phyloP scores from a whole-genome alignment of 306 rosid genomes.

The Castanea mollissima region DNA sequence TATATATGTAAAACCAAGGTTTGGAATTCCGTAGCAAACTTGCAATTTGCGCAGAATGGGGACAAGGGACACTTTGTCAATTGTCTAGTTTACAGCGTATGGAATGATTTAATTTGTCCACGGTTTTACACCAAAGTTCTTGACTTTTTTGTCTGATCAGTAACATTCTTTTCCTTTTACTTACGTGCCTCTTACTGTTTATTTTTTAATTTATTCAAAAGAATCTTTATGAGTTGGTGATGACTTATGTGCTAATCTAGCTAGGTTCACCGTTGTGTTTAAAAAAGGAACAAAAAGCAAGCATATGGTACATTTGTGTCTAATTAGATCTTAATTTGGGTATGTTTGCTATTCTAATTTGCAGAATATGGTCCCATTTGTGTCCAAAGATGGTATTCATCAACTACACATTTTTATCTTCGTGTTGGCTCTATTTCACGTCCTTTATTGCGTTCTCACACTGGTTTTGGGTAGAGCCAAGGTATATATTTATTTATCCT shows the following conservation, averaged over 20 bases:
- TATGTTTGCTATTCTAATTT: not conserved
- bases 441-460: slow-evolving; percentile 68
- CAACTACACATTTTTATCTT: slow-evolving; percentile 87
- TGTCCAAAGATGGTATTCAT: slow-evolving; percentile 66
- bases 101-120: not conserved
- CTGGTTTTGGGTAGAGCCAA: slow-evolving; percentile 67
- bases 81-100: not conserved
- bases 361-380: slow-evolving; percentile 65
- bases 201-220: not conserved
- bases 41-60: not conserved
- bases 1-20: not conserved
- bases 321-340: not conserved
- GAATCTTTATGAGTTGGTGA: no score
- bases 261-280: no score
- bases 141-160: not conserved
- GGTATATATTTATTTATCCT: slow-evolving; percentile 25
- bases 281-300: not conserved
- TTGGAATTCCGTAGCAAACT: not conserved
- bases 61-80: not conserved
- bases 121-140: not conserved
- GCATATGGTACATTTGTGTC: no score
- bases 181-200: not conserved
- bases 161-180: no score
- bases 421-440: slow-evolving; percentile 67
- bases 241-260: no score